A percentile compares a stretch with the other conserved stretches of the same genome.
Evolutionary conservation across 2,329 filamentous ascomycete species (phyloP).

Genomic region (Colletotrichum karsti): DNA sequence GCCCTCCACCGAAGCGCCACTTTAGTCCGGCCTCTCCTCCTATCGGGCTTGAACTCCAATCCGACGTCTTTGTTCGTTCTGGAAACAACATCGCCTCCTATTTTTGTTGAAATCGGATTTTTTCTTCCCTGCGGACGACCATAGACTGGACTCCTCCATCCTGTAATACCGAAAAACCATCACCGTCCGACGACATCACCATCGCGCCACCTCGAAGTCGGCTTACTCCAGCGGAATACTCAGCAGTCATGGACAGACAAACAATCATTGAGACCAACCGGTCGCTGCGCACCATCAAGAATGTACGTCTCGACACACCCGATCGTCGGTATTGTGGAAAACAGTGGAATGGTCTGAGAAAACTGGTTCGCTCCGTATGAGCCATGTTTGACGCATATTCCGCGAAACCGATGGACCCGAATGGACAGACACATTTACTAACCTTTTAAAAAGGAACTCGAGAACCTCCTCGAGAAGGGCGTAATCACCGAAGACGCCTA

Average conservation of each 20-base stretch:
- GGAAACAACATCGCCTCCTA: constrained; percentile 23
- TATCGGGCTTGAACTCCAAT: constrained; percentile 5
- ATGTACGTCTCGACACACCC: constrained; percentile 59
- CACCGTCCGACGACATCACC: neutral
- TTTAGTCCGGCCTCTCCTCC: constrained; percentile 21
- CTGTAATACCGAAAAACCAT: neutral
- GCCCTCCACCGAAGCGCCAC: constrained; percentile 22
- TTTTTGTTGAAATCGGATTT: neutral
- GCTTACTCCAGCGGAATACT: neutral
- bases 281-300: constrained; percentile 87
- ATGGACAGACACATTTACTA: neutral
- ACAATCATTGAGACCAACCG: constrained; percentile 78
- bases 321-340: neutral
- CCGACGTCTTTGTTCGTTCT: constrained; percentile 20
- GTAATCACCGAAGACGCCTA: constrained; percentile 81
- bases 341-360: neutral
- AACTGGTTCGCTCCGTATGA: neutral
- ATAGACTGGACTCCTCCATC: neutral
- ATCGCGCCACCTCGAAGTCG: neutral
- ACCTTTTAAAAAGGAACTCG: constrained; percentile 77
- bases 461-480: constrained; percentile 84
- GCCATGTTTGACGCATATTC: neutral
- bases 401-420: neutral
- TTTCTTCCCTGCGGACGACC: neutral
- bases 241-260: constrained; percentile 56